Percentiles rank a stretch among this genome's conserved stretches.
Evolutionary conservation across 345 rosid species (phyloP).

Genomic region (Passiflora organensis): DNA sequence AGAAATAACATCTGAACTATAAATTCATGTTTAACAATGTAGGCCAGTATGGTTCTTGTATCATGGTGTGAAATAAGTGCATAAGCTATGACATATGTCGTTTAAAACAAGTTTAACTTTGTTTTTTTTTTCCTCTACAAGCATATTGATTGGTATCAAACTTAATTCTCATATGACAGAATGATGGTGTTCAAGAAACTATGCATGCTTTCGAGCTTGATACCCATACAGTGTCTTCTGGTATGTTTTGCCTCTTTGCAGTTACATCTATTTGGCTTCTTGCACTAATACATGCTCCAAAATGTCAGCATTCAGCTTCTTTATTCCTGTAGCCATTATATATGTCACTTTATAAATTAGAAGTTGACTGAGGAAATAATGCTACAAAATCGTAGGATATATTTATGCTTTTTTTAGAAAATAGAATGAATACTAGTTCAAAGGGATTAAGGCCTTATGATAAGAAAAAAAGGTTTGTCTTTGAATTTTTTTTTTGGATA

Average conservation of each 20-base stretch:
- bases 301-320: neutral
- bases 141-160: slow-evolving; percentile 7
- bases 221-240: slow-evolving; percentile 37
- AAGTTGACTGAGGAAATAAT: no score
- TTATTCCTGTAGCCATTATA: no score
- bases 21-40: neutral
- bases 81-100: neutral
- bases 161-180: slow-evolving; percentile 30
- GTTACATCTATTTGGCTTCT: neutral
- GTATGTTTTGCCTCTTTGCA: slow-evolving; percentile 42
- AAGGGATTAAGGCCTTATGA: no score
- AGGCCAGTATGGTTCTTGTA: neutral
- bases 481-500: no score
- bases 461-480: no score
- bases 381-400: no score
- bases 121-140: slow-evolving; percentile 8
- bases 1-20: neutral
- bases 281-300: slow-evolving; percentile 3
- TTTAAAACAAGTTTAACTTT: neutral
- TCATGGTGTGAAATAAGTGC: no score
- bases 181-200: slow-evolving; percentile 22
- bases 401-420: no score
- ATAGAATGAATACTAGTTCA: no score
- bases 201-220: slow-evolving; percentile 60
- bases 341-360: no score